phyloP scores from a whole-genome alignment of 2,329 filamentous ascomycete genomes.

The Bipolaris sorokiniana region DNA sequence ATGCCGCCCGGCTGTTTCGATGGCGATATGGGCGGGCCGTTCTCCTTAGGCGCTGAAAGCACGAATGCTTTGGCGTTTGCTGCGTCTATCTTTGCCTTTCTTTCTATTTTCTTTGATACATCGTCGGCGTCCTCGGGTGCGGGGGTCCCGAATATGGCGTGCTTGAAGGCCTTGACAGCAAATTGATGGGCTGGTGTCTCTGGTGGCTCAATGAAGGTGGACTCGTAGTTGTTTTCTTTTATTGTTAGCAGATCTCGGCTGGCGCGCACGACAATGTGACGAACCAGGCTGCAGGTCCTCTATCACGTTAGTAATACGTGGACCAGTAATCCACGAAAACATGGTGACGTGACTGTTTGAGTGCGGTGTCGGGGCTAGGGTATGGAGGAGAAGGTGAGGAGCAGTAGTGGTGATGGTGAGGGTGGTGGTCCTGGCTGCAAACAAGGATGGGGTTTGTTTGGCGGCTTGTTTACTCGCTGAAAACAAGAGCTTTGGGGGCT shows the following conservation, averaged over 20 bases:
- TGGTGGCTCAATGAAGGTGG: constrained; percentile 60
- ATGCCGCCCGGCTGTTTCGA: constrained; percentile 66
- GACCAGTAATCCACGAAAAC: constrained; percentile 50
- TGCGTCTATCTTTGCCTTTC: constrained; percentile 36
- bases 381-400: neutral
- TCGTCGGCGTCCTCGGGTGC: constrained; percentile 54
- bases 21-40: constrained; percentile 51
- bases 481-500: constrained; percentile 25
- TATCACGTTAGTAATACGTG: constrained; percentile 47
- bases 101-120: constrained; percentile 30
- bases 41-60: constrained; percentile 31
- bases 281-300: constrained; percentile 46
- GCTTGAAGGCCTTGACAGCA: constrained; percentile 70
- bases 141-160: constrained; percentile 69
- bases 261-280: constrained; percentile 8
- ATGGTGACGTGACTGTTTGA: constrained; percentile 22
- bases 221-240: constrained; percentile 44
- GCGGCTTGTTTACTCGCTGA: constrained; percentile 42
- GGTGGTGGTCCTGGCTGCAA: constrained; percentile 7
- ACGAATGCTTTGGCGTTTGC: constrained; percentile 29
- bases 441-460: constrained; percentile 37
- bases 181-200: constrained; percentile 71
- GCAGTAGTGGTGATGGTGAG: neutral
- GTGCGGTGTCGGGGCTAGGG: neutral
- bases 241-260: constrained; percentile 18